Evolutionary conservation across 139 green algal genomes (phyloP).

Genomic region (Asterochloris erici): DNA sequence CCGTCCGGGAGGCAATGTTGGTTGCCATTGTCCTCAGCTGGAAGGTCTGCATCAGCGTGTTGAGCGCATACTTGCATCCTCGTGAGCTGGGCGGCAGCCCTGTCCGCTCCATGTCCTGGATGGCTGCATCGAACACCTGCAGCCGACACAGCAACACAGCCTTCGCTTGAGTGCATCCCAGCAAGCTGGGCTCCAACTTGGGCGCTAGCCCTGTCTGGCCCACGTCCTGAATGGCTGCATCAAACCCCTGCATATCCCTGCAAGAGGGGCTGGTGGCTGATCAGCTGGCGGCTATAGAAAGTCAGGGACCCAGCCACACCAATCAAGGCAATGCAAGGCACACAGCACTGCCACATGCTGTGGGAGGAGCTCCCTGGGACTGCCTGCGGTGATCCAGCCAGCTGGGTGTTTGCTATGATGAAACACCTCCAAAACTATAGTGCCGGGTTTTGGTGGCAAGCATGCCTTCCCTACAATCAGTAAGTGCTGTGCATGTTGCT

Average conservation of each 20-base stretch:
- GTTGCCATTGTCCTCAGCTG: conserved; percentile 10
- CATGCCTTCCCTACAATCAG: too few relatives aligned
- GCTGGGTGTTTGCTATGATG: too few relatives aligned
- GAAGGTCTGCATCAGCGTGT: conserved; percentile 83
- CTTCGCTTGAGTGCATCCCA: conserved; percentile 80
- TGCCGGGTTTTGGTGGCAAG: too few relatives aligned
- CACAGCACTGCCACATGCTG: too few relatives aligned
- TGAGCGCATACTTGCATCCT: conserved; percentile 90
- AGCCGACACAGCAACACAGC: not conserved
- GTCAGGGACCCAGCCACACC: too few relatives aligned
- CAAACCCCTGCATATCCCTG: conserved; percentile 33
- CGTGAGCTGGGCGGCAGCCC: conserved; percentile 22
- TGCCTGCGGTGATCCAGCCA: too few relatives aligned
- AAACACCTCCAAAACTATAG: too few relatives aligned
- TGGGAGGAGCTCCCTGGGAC: too few relatives aligned
- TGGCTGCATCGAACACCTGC: conserved; percentile 41
- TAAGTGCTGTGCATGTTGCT: too few relatives aligned
- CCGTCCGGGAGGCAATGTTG: conserved; percentile 8
- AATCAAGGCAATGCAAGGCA: too few relatives aligned
- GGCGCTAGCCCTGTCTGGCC: not conserved
- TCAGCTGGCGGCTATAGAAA: not conserved
- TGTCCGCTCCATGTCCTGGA: conserved; percentile 9
- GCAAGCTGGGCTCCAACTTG: conserved; percentile 12
- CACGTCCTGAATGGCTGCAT: conserved; percentile 21
- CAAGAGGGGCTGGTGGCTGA: not conserved